phyloP scores from a whole-genome alignment of 495 filamentous ascomycete genomes.

The Penicillium cinerascens region DNA sequence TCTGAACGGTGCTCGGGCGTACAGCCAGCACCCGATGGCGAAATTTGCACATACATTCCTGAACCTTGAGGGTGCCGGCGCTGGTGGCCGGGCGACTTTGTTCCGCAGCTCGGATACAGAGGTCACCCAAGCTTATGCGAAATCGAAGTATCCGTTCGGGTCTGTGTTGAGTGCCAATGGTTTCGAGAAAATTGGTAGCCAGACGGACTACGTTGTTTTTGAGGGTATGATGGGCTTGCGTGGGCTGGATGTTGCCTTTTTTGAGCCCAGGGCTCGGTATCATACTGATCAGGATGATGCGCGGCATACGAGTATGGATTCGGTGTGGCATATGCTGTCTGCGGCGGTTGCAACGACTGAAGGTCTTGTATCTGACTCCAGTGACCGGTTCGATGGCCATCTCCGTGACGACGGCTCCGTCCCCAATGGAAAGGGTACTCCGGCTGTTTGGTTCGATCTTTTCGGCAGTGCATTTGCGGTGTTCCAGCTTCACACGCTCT shows the following conservation, averaged over 20 bases:
- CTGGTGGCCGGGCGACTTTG: slow-evolving; percentile 81
- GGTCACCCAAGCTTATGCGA: slow-evolving; percentile 74
- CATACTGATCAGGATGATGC: slow-evolving; percentile 90
- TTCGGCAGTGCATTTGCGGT: slow-evolving; percentile 80
- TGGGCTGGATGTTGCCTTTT: slow-evolving; percentile 90
- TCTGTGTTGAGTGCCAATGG: slow-evolving; percentile 77
- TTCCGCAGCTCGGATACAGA: slow-evolving; percentile 87
- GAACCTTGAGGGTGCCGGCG: slow-evolving; percentile 93
- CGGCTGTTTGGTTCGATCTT: slow-evolving; percentile 91
- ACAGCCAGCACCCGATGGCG: slow-evolving; percentile 74
- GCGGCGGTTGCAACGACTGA: slow-evolving; percentile 69
- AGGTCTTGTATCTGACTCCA: slow-evolving; percentile 66
- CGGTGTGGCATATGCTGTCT: slow-evolving; percentile 93
- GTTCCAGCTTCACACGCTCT: slow-evolving; percentile 74
- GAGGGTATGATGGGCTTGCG: slow-evolving; percentile 75
- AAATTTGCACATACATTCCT: slow-evolving; percentile 78
- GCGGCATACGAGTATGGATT: slow-evolving; percentile 67
- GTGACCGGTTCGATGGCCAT: slow-evolving; percentile 61
- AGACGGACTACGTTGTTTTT: slow-evolving; percentile 89
- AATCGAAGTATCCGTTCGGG: slow-evolving; percentile 73
- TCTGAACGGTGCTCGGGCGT: slow-evolving; percentile 85
- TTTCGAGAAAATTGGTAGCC: slow-evolving; percentile 73
- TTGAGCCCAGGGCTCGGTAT: slow-evolving; percentile 78
- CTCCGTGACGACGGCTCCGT: slow-evolving; percentile 58
- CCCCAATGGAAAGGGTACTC: slow-evolving; percentile 61